phyloP scores from a whole-genome alignment of 2,329 filamentous ascomycete species.

The Grosmannia clavigera region DNA sequence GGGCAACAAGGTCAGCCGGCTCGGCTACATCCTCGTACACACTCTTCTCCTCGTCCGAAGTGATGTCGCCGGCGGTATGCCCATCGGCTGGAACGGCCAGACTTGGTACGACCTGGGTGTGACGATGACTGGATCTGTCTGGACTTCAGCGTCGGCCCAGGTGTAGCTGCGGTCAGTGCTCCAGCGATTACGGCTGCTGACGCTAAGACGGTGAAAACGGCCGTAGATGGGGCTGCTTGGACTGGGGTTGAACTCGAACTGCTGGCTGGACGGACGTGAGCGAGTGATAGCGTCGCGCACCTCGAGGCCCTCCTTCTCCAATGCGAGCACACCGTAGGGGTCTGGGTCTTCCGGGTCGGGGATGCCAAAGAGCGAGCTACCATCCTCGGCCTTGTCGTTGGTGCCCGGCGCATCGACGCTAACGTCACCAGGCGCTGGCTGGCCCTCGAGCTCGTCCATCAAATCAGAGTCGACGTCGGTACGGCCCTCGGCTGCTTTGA shows the following conservation, averaged over 20 bases:
- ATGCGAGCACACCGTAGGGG: constrained; percentile 23
- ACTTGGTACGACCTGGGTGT: not conserved
- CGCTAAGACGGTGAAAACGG: constrained; percentile 8
- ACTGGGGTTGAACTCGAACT: constrained; percentile 24
- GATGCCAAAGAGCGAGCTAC: constrained; percentile 20
- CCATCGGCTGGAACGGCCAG: too few species aligned
- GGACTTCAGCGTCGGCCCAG: constrained; percentile 2
- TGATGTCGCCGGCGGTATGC: not conserved
- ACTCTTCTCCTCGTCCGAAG: constrained; percentile 1
- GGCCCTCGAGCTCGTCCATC: constrained; percentile 21
- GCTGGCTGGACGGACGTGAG: constrained; percentile 21
- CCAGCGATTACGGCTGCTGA: constrained; percentile 3
- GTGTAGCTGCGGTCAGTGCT: not conserved
- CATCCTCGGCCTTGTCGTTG: not conserved
- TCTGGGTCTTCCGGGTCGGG: constrained; percentile 25
- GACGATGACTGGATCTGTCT: constrained; percentile 8
- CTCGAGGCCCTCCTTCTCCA: constrained; percentile 23
- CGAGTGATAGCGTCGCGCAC: constrained; percentile 24
- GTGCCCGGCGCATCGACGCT: constrained; percentile 16
- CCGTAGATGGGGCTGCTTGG: constrained; percentile 20
- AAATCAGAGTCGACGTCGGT: constrained; percentile 20
- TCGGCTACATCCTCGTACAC: constrained; percentile 6
- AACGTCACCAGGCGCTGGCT: constrained; percentile 24
- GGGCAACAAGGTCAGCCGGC: not conserved
- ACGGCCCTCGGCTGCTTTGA: constrained; percentile 17